Evolutionary conservation across 2,329 filamentous ascomycete species (phyloP), one percentile per base, ranked within the genome.

Genomic region (Paracoccidioides brasiliensis): DNA sequence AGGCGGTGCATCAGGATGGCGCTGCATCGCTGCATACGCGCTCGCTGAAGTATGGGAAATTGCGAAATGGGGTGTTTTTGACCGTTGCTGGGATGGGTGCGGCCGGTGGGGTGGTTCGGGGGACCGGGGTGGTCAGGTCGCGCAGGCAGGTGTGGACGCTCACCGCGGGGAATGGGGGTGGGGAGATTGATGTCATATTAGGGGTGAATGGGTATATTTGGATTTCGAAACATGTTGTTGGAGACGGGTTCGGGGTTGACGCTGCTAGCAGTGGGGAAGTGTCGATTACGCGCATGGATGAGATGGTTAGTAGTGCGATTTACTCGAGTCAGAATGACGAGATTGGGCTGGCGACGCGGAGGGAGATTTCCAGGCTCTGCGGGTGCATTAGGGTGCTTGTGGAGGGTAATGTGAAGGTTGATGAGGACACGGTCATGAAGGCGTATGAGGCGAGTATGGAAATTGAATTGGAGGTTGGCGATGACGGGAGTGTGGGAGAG

Each of bases 121-220:
- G 75, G 4, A 79, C 79, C 8, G 90, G 90, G 45, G 90, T 97
- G 1, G 88, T 95, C 35, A 77, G 93, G 53, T 82, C 84, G 30
- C 81, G 91, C 63, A 77, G 90, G 56, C 93, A 98, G 74, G 85
- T 93, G 43, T 95, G 93, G 80, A 93, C 89, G 0, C 75, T 95
- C 63, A 62, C 62, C 50, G 71, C 72, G 7, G 69, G 70, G 10
- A 71, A 73, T 38, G 75, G 74, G 1, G 72, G 71, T 22, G 72
- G 72, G 59, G 81, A 83, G 50, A 80, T 98, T 33, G 88, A 96
- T 67, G 82, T 97, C 6, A 80, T 95, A 53, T 77, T 98, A 0
- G 93, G 93, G 2, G 93, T 98, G 42, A 98, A 98, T 65, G 93
- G 93, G 0, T 97, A 94, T 68, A 90, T 97, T 57, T 98, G 89